A percentile compares a stretch with the other conserved stretches of the same genome.
Conservation (phyloP, 225 moss, liverwort and hornwort genomes). For the Pseudoscleropodium purum region DNA sequence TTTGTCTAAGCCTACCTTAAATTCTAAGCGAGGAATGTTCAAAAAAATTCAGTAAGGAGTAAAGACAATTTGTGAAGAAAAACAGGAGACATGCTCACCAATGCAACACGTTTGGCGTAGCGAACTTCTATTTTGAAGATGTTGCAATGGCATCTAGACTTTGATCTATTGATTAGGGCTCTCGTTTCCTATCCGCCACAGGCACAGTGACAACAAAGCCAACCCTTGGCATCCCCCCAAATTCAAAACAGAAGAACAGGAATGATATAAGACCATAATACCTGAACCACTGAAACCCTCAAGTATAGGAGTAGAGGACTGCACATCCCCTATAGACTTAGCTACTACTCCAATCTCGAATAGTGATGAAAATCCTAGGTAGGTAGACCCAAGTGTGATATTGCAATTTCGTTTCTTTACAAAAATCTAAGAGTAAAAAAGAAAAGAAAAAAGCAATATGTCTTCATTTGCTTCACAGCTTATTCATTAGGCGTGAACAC, state of each 20-base stretch:
- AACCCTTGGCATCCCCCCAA: slow-evolving; percentile 1
- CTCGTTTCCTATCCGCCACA: background rate
- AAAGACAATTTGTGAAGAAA: background rate
- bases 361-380: background rate
- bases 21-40: background rate
- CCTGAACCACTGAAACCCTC: background rate
- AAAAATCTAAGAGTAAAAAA: slow-evolving; percentile 6
- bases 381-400: background rate
- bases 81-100: slow-evolving; percentile 3
- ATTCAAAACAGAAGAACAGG: background rate
- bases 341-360: background rate
- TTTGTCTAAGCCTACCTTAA: background rate
- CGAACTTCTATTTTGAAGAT: background rate
- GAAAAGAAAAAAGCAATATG: background rate
- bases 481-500: slow-evolving; percentile 18
- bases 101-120: background rate
- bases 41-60: background rate
- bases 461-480: slow-evolving; percentile 22
- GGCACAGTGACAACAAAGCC: background rate
- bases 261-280: background rate
- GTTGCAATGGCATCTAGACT: background rate
- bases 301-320: background rate
- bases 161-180: background rate
- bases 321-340: background rate
- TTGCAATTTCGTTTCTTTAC: slow-evolving; percentile 4